Conservation (phyloP, 2,329 filamentous ascomycete genomes). For the Penicillium brevicompactum region DNA sequence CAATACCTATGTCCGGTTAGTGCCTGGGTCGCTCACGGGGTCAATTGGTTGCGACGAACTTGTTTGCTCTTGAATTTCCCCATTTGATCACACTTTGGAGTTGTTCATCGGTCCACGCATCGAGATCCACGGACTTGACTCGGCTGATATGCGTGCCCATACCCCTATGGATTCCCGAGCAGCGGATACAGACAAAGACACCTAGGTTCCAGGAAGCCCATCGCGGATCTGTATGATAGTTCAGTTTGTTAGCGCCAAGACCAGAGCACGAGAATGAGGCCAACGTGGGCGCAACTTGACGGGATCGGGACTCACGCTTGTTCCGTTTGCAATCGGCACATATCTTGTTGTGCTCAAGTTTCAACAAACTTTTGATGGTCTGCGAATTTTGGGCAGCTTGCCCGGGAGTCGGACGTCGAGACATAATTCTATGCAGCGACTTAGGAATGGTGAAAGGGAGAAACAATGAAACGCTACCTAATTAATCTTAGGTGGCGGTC, state of each 20-base stretch:
- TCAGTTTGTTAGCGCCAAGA: slow-evolving; percentile 16
- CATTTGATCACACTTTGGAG: slow-evolving; percentile 89
- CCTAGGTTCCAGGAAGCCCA: slow-evolving; percentile 99
- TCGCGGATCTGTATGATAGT: slow-evolving; percentile 71
- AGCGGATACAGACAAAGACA: slow-evolving; percentile 96
- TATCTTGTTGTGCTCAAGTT: slow-evolving; percentile 92
- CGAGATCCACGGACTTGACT: slow-evolving; percentile 97
- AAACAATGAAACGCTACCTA: slow-evolving; percentile 23
- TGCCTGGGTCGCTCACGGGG: neutral
- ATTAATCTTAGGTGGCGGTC: slow-evolving; percentile 33
- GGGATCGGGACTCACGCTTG: slow-evolving; percentile 69
- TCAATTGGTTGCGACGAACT: slow-evolving; percentile 53
- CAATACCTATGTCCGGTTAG: slow-evolving; percentile 63
- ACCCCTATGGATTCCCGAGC: slow-evolving; percentile 95
- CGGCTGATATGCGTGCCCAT: slow-evolving; percentile 99
- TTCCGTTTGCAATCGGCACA: slow-evolving; percentile 99
- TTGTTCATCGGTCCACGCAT: slow-evolving; percentile 98
- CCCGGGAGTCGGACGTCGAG: slow-evolving; percentile 68
- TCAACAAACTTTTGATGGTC: slow-evolving; percentile 92
- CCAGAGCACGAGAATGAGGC: slow-evolving; percentile 1
- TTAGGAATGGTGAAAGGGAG: slow-evolving; percentile 14
- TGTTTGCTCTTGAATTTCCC: slow-evolving; percentile 96
- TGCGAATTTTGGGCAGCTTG: slow-evolving; percentile 89
- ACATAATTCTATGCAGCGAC: slow-evolving; percentile 31
- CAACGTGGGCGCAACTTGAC: slow-evolving; percentile 15